These are phyloP conservation scores for Pyrrhoderma lamaoense DNA, from an alignment of 1,284 basidiomycete species.

Conservation along the genomic window DNA sequence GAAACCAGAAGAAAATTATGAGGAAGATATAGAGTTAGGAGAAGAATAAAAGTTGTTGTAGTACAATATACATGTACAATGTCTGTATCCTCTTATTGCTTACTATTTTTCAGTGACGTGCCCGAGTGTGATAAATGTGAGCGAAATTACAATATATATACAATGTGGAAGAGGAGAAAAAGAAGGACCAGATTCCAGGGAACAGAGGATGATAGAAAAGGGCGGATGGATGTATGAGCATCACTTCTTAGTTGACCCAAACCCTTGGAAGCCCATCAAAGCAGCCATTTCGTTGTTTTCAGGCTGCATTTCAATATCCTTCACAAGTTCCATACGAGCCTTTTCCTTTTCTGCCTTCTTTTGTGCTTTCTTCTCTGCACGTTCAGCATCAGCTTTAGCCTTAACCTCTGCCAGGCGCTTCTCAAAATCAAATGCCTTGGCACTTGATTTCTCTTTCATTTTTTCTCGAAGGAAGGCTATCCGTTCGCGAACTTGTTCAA, in stretches of 20 bases:
- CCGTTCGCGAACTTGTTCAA: slow-evolving; percentile 85
- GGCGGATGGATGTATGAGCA: neutral
- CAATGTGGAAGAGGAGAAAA: too few species aligned
- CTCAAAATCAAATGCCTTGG: slow-evolving; percentile 92
- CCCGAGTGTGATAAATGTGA: too few species aligned
- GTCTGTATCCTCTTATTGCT: slow-evolving; percentile 6
- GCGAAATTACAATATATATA: too few species aligned
- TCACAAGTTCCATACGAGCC: slow-evolving; percentile 52
- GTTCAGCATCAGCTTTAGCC: slow-evolving; percentile 55
- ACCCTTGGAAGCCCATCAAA: slow-evolving; percentile 92
- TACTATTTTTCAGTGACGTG: too few species aligned
- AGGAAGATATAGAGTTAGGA: neutral
- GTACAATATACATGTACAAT: too few species aligned
- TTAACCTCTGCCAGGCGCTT: slow-evolving; percentile 79
- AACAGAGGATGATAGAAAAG: too few species aligned
- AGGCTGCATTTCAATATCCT: slow-evolving; percentile 39
- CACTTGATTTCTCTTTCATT: slow-evolving; percentile 70
- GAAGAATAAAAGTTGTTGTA: too few species aligned
- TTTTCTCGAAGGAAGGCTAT: slow-evolving; percentile 85
- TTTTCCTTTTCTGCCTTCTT: slow-evolving; percentile 69
- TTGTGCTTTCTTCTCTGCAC: slow-evolving; percentile 63
- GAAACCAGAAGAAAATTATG: slow-evolving; percentile 11
- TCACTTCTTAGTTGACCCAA: slow-evolving; percentile 77
- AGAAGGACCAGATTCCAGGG: too few species aligned
- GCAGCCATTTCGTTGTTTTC: slow-evolving; percentile 63